Evolutionary conservation across 768 basidiomycete genomes (phyloP).

Genomic region (Neoboletus magnificus): DNA sequence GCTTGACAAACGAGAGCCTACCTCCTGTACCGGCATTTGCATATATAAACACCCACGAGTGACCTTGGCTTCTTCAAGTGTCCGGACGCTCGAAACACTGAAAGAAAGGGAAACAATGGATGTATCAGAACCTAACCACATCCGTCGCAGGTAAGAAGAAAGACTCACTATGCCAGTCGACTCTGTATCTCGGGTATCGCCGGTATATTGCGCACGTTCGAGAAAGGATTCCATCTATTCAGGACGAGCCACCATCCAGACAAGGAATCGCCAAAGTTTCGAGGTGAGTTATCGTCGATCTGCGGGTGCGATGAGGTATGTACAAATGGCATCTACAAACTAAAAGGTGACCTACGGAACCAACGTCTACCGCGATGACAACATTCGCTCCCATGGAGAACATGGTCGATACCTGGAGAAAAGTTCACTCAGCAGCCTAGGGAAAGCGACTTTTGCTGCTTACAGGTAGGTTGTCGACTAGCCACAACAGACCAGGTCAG

Average conservation of each 20-base stretch:
- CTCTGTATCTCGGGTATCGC: conserved; percentile 92
- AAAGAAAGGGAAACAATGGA: background rate
- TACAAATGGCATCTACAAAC: background rate
- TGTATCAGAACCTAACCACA: conserved; percentile 4
- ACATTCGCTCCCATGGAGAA: conserved; percentile 85
- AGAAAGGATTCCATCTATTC: conserved; percentile 92
- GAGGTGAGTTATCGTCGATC: conserved; percentile 93
- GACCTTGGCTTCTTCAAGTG: conserved; percentile 92
- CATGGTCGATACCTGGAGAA: conserved; percentile 80
- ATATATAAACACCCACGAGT: conserved; percentile 88
- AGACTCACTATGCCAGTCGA: conserved; percentile 87
- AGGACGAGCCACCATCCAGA: conserved; percentile 96
- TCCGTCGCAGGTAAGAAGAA: background rate
- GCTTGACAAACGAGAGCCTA: conserved; percentile 31
- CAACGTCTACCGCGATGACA: conserved; percentile 93
- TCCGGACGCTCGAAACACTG: conserved; percentile 94
- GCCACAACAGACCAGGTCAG: conserved; percentile 3
- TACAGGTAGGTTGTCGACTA: conserved; percentile 89
- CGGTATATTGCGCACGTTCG: conserved; percentile 70
- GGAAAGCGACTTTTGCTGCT: conserved; percentile 15
- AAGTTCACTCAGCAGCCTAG: background rate
- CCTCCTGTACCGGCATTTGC: conserved; percentile 92
- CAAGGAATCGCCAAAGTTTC: conserved; percentile 91
- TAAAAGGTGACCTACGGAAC: conserved; percentile 54
- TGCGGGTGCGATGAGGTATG: background rate